phyloP scores from a whole-genome alignment of 345 rosid genomes.

The Eucalyptus marginata region DNA sequence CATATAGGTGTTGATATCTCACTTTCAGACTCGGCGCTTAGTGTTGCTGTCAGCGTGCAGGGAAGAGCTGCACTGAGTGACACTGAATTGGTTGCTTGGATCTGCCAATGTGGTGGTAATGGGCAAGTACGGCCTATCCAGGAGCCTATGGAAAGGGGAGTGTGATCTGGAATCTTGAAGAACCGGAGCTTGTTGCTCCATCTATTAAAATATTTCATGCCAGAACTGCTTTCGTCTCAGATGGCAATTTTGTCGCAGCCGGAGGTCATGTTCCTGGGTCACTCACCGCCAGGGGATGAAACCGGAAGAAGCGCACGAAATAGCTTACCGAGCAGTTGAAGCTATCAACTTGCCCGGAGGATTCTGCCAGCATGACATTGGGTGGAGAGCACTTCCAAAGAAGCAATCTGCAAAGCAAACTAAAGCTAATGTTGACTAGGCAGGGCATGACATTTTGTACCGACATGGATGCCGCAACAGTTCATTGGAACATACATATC shows the following conservation, averaged over 20 bases:
- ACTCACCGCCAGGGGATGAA: constrained; percentile 58
- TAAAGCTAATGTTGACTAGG: background rate
- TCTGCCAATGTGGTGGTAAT: constrained; percentile 84
- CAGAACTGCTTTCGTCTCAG: constrained; percentile 44
- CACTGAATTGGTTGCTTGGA: constrained; percentile 66
- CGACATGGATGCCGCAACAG: background rate
- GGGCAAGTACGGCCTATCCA: constrained; percentile 86
- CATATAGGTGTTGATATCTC: constrained; percentile 61
- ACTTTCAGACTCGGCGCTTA: constrained; percentile 63
- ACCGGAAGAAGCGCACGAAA: constrained; percentile 57
- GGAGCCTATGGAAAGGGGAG: constrained; percentile 67
- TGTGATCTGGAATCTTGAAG: constrained; percentile 52
- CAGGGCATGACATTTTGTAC: background rate
- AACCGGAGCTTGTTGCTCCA: constrained; percentile 56
- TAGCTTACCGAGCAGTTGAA: constrained; percentile 55
- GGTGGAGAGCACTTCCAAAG: constrained; percentile 71
- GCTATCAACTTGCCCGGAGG: constrained; percentile 75
- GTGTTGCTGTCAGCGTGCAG: constrained; percentile 74
- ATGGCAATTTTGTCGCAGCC: constrained; percentile 43
- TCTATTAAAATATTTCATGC: constrained; percentile 64
- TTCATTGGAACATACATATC: background rate
- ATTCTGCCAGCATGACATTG: constrained; percentile 61
- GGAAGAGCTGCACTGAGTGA: constrained; percentile 41
- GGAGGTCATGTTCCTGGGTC: constrained; percentile 82
- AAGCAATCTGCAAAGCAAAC: constrained; percentile 15